These are phyloP conservation scores for Paramecium pentaurelia DNA, from an alignment of 73 alveolate genomes.

Conservation along the genomic window DNA sequence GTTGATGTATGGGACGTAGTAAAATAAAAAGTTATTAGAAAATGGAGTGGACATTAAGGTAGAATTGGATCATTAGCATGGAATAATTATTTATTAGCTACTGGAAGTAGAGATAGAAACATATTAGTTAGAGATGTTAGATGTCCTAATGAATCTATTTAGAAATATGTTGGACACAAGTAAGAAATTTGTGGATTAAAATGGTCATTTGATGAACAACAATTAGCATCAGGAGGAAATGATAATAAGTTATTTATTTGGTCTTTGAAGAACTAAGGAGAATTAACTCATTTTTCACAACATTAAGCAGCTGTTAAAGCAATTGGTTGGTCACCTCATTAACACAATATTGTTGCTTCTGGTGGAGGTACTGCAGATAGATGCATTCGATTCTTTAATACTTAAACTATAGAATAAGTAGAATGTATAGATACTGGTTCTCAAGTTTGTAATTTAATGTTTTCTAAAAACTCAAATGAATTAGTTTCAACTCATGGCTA, in stretches of 20 bases:
- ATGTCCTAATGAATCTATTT: slow-evolving; percentile 61
- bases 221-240: slow-evolving; percentile 62
- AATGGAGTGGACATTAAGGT: slow-evolving; percentile 77
- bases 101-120: slow-evolving; percentile 93
- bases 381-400: slow-evolving; percentile 92
- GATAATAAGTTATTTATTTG: slow-evolving; percentile 58
- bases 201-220: slow-evolving; percentile 62
- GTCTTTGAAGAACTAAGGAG: slow-evolving; percentile 54
- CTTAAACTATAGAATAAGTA: slow-evolving; percentile 73
- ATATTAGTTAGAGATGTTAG: slow-evolving; percentile 92
- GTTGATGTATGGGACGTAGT: slow-evolving; percentile 74
- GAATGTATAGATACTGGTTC: slow-evolving; percentile 87
- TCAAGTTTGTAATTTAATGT: slow-evolving; percentile 56
- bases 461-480: slow-evolving; percentile 54
- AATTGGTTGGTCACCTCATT: slow-evolving; percentile 96
- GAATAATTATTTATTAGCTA: slow-evolving; percentile 77
- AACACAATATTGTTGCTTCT: slow-evolving; percentile 83
- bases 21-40: slow-evolving; percentile 66
- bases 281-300: slow-evolving; percentile 42
- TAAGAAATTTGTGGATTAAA: slow-evolving; percentile 71
- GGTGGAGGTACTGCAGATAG: slow-evolving; percentile 99
- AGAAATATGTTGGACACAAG: slow-evolving; percentile 74
- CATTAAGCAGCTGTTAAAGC: slow-evolving; percentile 98
- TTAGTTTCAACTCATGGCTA: slow-evolving; percentile 60
- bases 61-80: slow-evolving; percentile 95